A percentile compares a stretch with the other conserved stretches of the same genome.
phyloP scores from a whole-genome alignment of 2,329 filamentous ascomycete species.

The Mycosphaerella sp. region DNA sequence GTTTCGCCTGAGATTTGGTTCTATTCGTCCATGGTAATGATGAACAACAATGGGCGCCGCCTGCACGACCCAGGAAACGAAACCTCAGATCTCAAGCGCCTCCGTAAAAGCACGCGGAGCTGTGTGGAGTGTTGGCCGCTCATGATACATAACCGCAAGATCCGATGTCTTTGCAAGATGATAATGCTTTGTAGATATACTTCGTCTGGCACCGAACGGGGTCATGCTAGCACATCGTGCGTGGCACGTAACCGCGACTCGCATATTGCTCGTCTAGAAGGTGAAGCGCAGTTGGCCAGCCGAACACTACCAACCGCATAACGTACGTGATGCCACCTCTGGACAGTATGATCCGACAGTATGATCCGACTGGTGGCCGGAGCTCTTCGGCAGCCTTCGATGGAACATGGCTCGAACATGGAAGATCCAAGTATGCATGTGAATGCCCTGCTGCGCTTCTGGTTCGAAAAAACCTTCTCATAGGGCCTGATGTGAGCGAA shows the following conservation, averaged over 20 bases:
- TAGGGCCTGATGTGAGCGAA: conserved; percentile 19
- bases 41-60: neutral
- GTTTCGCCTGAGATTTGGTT: too few relatives aligned
- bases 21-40: too few relatives aligned
- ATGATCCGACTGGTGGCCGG: neutral
- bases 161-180: conserved; percentile 28
- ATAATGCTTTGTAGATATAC: conserved; percentile 21
- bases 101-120: conserved; percentile 31
- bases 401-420: conserved; percentile 5
- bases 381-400: neutral
- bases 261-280: conserved; percentile 18
- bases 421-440: conserved; percentile 1
- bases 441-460: conserved; percentile 10
- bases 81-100: conserved; percentile 13
- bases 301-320: conserved; percentile 6
- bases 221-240: neutral
- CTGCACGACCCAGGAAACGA: neutral
- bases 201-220: neutral
- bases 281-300: conserved; percentile 14
- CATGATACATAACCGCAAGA: conserved; percentile 24
- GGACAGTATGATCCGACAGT: neutral
- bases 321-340: neutral
- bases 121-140: conserved; percentile 30
- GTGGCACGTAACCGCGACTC: conserved; percentile 7
- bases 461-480: conserved; percentile 32